Base-by-base conservation (phyloP, 352 stramenopile genomes). In the Phytophthora litchii region DNA sequence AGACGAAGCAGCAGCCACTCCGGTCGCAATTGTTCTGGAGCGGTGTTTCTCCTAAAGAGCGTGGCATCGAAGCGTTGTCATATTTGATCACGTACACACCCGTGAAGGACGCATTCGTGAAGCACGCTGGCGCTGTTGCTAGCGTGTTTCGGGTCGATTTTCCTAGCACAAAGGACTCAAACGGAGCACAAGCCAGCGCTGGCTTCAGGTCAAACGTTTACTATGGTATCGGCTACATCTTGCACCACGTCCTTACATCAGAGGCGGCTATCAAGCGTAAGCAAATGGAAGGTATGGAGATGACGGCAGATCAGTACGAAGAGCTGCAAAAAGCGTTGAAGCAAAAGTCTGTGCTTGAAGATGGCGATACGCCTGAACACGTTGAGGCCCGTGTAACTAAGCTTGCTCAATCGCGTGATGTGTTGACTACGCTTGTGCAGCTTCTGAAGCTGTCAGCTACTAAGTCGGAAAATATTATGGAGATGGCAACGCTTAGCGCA, bases 251-350 rank as follows among this genome's bases (percentile, higher is more conserved):
- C 14, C 75, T 97, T 20, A 98, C 96, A 19, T 97, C 92, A 23
- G 92, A 98, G 56, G 80, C 97, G 49, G 90, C 95, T 43, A 80
- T 99, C 5, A 95, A 97, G 48, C 96, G 91, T 53, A 97, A 98
- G 76, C 89, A 97, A 60, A 98, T 99, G 78, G 83, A 95, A 27
- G 94, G 94, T 9, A 98, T 98, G 78, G 96, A 99, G 60, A 92
- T 99, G 54, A 98, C 94, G 0, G 84, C 95, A 29, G 95, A 99
- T 56, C 95, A 99, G 72, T 99, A 99, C 70, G 96, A 99, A 80
- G 87, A 99, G 70, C 77, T 99, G 14, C 92, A 98, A 71, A 88
- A 95, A 46, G 86, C 98, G 42, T 74, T 95, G 16, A 95, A 95
- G 52, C 91, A 97, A 53, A 98, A 99, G 64, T 98, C 94, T 12